Conservation (phyloP, 495 filamentous ascomycete genomes). For the Aspergillus coremiiformis region DNA sequence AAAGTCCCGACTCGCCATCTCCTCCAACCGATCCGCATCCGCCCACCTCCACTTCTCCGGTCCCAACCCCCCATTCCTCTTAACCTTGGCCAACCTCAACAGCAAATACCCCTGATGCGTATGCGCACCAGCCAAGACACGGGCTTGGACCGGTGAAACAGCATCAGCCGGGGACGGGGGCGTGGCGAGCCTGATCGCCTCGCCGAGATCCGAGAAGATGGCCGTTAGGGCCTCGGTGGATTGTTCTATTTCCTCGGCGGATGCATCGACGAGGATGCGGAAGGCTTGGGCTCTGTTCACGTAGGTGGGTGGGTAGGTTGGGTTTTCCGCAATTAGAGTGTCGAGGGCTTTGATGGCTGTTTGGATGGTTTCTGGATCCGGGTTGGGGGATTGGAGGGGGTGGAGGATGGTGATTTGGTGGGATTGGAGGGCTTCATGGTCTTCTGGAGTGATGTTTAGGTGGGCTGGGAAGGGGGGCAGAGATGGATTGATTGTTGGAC, state of each 20-base stretch:
- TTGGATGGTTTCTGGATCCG: conserved; percentile 17
- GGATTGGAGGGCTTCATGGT: conserved; percentile 19
- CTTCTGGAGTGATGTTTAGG: conserved; percentile 20
- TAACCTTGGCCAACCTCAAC: conserved; percentile 51
- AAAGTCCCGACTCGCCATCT: conserved; percentile 67
- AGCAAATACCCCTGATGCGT: conserved; percentile 72
- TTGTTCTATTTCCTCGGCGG: conserved; percentile 4
- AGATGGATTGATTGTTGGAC: conserved; percentile 45
- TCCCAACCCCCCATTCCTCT: conserved; percentile 13
- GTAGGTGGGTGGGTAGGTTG: conserved; percentile 63
- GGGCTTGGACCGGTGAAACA: conserved; percentile 53
- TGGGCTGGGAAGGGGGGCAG: conserved; percentile 52
- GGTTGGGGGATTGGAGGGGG: conserved; percentile 17
- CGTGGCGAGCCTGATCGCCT: conserved; percentile 60
- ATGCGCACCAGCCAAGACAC: conserved; percentile 60
- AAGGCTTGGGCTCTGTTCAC: conserved; percentile 72
- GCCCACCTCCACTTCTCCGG: conserved; percentile 32
- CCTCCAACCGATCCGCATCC: conserved; percentile 54
- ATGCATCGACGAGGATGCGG: conserved; percentile 40
- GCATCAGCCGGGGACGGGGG: conserved; percentile 41
- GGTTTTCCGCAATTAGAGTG: conserved; percentile 48
- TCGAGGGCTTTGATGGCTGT: conserved; percentile 39
- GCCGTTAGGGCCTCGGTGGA: conserved; percentile 22
- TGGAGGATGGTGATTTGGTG: conserved; percentile 27
- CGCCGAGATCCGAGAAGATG: conserved; percentile 54